These are phyloP conservation scores for Thinopyrum elongatum DNA, from an alignment of 176 grass and related monocot genomes.

Conservation along the genomic window DNA sequence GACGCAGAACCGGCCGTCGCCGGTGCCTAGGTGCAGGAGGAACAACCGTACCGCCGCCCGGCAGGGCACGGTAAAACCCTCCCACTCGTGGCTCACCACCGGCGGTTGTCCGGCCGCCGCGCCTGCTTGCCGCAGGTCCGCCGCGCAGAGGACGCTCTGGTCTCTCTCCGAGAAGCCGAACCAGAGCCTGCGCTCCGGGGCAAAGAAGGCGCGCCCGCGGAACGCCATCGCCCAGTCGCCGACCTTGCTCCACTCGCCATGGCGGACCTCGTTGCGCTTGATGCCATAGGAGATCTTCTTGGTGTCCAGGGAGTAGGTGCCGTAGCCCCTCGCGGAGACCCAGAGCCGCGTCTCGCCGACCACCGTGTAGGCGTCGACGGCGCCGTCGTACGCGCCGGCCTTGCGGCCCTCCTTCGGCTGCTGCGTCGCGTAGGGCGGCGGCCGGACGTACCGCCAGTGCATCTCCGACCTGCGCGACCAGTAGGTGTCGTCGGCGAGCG, in stretches of 20 bases:
- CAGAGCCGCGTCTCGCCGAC: neutral
- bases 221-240: neutral
- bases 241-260: slow-evolving; percentile 5
- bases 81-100: neutral
- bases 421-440: neutral
- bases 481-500: slow-evolving; percentile 4
- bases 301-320: neutral
- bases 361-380: neutral
- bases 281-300: neutral
- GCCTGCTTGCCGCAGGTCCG: neutral
- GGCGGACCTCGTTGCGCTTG: neutral
- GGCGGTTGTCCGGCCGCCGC: neutral
- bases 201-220: neutral
- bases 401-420: too few relatives aligned
- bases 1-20: neutral
- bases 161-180: neutral
- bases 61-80: neutral
- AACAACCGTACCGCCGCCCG: neutral
- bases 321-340: neutral
- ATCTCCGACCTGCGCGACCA: slow-evolving; percentile 5
- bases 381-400: neutral
- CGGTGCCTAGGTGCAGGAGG: neutral
- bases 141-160: neutral
- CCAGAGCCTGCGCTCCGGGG: neutral
- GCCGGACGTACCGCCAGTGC: neutral